A percentile compares a stretch with the other conserved stretches of the same genome.
These are phyloP conservation scores for Eleusine coracana DNA, from an alignment of 176 grass and related monocot genomes.

Conservation along the genomic window DNA sequence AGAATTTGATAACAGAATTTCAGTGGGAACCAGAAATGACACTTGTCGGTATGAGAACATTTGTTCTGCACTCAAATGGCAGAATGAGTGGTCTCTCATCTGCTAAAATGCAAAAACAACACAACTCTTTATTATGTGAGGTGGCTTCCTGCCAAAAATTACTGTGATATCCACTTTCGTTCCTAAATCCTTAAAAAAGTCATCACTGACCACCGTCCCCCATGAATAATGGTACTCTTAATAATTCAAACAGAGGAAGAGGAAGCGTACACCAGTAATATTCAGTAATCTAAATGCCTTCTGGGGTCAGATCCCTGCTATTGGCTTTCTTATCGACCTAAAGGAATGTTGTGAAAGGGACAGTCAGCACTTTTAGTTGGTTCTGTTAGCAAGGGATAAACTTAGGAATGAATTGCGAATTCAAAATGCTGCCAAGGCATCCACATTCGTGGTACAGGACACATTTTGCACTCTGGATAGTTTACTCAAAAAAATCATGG, in stretches of 20 bases:
- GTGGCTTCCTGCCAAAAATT: constrained; percentile 28
- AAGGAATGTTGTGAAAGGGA: constrained; percentile 64
- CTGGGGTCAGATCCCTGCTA: constrained; percentile 31
- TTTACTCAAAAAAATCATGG: constrained; percentile 38
- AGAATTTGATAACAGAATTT: constrained; percentile 24
- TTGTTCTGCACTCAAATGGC: constrained; percentile 32
- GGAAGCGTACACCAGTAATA: constrained; percentile 29
- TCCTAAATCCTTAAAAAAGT: constrained; percentile 35
- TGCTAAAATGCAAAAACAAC: background rate
- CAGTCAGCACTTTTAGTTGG: constrained; percentile 33
- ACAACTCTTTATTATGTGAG: constrained; percentile 27
- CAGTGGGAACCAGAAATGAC: constrained; percentile 22
- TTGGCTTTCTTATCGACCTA: constrained; percentile 41
- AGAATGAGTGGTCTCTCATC: constrained; percentile 11
- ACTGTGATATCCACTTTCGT: constrained; percentile 32
- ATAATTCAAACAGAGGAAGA: constrained; percentile 37
- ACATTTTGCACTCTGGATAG: constrained; percentile 45
- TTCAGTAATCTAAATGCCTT: constrained; percentile 34
- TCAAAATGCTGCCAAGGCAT: constrained; percentile 31
- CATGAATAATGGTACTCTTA: constrained; percentile 25
- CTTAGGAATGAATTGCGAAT: constrained; percentile 19
- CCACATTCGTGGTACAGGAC: constrained; percentile 45
- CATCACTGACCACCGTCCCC: constrained; percentile 2
- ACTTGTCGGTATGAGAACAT: constrained; percentile 37
- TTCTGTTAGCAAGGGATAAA: constrained; percentile 38